Conservation (phyloP, 768 basidiomycete genomes). For the Russula abietina region DNA sequence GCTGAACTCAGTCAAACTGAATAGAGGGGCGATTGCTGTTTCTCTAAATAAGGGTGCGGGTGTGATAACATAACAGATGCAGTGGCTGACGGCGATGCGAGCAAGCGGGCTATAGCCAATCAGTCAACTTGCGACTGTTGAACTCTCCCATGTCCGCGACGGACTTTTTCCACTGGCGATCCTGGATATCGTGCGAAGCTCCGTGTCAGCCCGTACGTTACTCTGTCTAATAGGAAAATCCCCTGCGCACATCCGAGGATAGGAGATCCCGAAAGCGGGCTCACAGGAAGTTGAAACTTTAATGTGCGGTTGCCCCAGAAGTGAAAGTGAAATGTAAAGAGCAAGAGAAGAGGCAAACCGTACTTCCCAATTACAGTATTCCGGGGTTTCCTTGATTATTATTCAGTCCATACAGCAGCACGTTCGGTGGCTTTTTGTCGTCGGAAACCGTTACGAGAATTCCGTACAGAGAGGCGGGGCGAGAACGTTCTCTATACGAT, state of each 20-base stretch:
- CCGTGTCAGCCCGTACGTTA: slow-evolving; percentile 55
- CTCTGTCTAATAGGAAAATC: slow-evolving; percentile 72
- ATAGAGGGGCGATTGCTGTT: not conserved
- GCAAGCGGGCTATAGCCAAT: not conserved
- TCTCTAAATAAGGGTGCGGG: slow-evolving; percentile 1
- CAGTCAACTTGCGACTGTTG: slow-evolving; percentile 44
- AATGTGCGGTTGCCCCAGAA: slow-evolving; percentile 81
- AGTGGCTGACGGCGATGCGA: not conserved
- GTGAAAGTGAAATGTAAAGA: slow-evolving; percentile 78
- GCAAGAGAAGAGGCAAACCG: slow-evolving; percentile 85
- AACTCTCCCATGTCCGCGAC: slow-evolving; percentile 58
- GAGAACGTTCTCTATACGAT: slow-evolving; percentile 78
- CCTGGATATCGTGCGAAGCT: slow-evolving; percentile 55
- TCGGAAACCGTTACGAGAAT: slow-evolving; percentile 42
- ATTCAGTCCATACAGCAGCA: slow-evolving; percentile 52
- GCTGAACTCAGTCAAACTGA: not conserved
- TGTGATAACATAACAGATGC: not conserved
- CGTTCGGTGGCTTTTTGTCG: slow-evolving; percentile 67
- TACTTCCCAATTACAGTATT: slow-evolving; percentile 84
- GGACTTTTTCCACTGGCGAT: slow-evolving; percentile 61
- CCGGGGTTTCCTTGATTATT: slow-evolving; percentile 55
- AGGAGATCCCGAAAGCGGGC: not conserved
- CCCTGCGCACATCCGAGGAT: slow-evolving; percentile 77
- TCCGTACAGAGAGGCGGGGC: slow-evolving; percentile 53
- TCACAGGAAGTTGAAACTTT: slow-evolving; percentile 30